Evolutionary conservation across 306 rosid species (phyloP).

Genomic region (Quercus alba): DNA sequence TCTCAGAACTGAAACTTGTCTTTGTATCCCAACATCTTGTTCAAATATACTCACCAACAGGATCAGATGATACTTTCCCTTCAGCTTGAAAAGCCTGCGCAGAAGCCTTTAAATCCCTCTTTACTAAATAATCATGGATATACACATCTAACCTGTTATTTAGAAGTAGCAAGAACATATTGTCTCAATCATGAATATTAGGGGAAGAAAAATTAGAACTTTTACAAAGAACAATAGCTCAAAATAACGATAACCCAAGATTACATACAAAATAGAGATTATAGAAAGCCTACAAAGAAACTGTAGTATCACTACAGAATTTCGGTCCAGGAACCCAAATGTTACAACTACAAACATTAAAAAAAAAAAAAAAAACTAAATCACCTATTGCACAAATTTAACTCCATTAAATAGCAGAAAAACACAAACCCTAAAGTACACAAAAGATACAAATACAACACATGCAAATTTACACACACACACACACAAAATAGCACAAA

Average conservation of each 20-base stretch:
- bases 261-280: not conserved
- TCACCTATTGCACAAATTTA: slow-evolving; percentile 1
- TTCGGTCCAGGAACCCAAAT: not conserved
- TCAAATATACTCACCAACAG: slow-evolving; percentile 75
- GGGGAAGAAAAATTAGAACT: slow-evolving; percentile 13
- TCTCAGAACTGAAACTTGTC: slow-evolving; percentile 1
- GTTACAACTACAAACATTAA: not conserved
- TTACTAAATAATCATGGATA: slow-evolving; percentile 91
- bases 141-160: slow-evolving; percentile 92
- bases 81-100: slow-evolving; percentile 98
- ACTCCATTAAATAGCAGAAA: not conserved
- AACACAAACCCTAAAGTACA: slow-evolving; percentile 25
- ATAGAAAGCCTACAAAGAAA: not conserved
- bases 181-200: slow-evolving; percentile 12
- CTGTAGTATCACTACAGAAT: not conserved
- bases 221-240: not conserved
- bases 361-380: not conserved
- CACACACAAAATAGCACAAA: not conserved
- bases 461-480: not conserved
- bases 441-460: not conserved
- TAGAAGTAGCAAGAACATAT: slow-evolving; percentile 16
- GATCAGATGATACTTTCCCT: slow-evolving; percentile 99
- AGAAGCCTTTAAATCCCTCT: slow-evolving; percentile 94
- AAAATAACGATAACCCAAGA: not conserved
- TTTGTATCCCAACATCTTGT: not conserved